Conservation (phyloP, 805 yeast species). For the Saccharomycopsis amapae region DNA sequence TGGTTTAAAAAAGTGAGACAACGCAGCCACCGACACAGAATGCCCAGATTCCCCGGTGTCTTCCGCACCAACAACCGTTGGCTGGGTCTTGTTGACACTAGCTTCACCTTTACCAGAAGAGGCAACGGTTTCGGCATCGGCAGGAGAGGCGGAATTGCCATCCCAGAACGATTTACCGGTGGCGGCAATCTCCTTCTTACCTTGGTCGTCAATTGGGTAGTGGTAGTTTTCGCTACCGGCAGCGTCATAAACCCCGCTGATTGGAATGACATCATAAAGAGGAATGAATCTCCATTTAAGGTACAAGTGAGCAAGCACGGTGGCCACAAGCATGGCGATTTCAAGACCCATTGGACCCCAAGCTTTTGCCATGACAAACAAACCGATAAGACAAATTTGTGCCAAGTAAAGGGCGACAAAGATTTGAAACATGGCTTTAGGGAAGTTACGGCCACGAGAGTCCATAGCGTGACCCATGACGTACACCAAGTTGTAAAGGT, state of each 20-base stretch:
- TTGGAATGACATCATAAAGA: constrained; percentile 60
- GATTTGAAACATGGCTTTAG: constrained; percentile 62
- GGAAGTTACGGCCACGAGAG: constrained; percentile 66
- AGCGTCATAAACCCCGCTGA: constrained; percentile 41
- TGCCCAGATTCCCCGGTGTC: too few relatives aligned
- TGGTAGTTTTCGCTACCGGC: constrained; percentile 33
- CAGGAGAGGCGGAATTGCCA: constrained; percentile 17
- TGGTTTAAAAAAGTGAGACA: constrained; percentile 42
- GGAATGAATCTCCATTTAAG: constrained; percentile 55
- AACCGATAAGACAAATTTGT: constrained; percentile 60
- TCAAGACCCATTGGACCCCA: constrained; percentile 76
- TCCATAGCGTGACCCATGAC: constrained; percentile 56
- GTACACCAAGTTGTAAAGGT: constrained; percentile 53
- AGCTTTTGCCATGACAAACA: constrained; percentile 68
- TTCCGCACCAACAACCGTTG: too few relatives aligned
- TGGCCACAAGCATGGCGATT: constrained; percentile 48
- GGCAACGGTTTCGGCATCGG: constrained; percentile 2
- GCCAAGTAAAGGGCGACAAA: constrained; percentile 67
- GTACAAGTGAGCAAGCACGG: constrained; percentile 53
- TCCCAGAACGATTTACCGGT: constrained; percentile 37
- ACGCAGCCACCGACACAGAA: too few relatives aligned
- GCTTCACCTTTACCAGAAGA: neutral
- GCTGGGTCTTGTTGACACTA: constrained; percentile 11
- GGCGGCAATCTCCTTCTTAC: constrained; percentile 46
- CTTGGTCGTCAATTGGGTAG: constrained; percentile 65